Evolutionary conservation across 2,329 filamentous ascomycete species (phyloP), one percentile per base, ranked within the genome.

Genomic region (Cladosporium cucumerinum): DNA sequence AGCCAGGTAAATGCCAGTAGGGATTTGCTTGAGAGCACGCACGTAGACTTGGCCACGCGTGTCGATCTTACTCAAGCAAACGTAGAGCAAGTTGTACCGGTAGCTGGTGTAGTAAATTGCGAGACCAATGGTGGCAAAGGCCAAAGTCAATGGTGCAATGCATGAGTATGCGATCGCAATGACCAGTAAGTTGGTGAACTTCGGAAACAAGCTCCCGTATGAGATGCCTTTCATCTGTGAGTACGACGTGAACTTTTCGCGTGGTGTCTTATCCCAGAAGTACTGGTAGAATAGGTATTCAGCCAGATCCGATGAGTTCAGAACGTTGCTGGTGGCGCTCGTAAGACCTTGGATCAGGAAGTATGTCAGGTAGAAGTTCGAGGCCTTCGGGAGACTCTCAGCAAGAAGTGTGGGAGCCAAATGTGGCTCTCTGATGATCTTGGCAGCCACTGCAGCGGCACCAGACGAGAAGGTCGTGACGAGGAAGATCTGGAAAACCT

Each of bases 11-110:
- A 82, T 72, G 59, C 81, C 81, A 4, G 78, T 79, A 11, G 79
- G 77, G 39, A 83, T 75, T 57, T 83, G 81, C 64, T 80, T 77
- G 28, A 83, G 67, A 5, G 81, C 81, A 28, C 79, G 78, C 61
- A 78, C 76, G 69, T 82, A 83, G 2, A 77, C 76, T 18, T 76
- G 76, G 48, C 81, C 81, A 67, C 79, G 78, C 30, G 81, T 83
- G 66, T 83, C 81, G 61, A 81, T 76, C 64, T 79, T 79, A 66
- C 79, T 79, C 70, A 80, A 80, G 28, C 69, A 57, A 14, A 81
- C 79, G 69, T 81, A 83, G 12, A 83, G 76, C 68, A 82, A 75
- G 66, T 81, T 82, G 75, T 83, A 82, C 21, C 80, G 78, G 72
- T 80, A 82, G 60, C 78, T 80, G 49, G 82, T 66, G 71, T 82